Conservation (phyloP, 192 early-diverging fungal genomes). For the Chytriomyces sp. region DNA sequence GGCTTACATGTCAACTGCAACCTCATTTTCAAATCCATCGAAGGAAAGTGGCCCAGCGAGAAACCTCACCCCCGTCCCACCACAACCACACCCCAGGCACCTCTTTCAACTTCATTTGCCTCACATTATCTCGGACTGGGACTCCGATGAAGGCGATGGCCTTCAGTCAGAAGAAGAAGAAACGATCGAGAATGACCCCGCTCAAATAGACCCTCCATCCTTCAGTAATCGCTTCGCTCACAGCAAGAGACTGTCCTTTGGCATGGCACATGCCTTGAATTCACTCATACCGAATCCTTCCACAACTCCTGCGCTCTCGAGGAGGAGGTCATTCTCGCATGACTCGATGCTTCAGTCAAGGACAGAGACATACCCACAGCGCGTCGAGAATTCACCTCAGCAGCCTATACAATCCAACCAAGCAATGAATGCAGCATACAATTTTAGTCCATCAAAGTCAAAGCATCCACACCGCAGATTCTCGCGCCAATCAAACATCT, state of each 20-base stretch:
- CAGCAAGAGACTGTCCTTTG: background rate
- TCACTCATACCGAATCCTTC: background rate
- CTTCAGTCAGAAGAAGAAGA: background rate
- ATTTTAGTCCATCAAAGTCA: background rate
- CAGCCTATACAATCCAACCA: background rate
- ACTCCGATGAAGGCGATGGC: constrained; percentile 32
- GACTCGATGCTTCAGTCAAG: background rate
- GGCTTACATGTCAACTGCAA: background rate
- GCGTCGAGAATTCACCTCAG: background rate
- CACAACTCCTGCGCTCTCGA: background rate
- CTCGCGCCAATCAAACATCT: background rate
- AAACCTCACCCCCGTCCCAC: background rate
- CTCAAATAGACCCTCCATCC: background rate
- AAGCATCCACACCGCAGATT: background rate
- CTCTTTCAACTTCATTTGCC: background rate
- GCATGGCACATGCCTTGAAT: background rate
- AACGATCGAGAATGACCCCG: background rate
- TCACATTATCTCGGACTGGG: background rate
- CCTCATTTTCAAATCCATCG: background rate
- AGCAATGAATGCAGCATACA: background rate
- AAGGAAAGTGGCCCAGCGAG: background rate
- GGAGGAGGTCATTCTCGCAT: background rate
- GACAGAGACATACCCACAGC: background rate
- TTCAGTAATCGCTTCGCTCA: background rate
- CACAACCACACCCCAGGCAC: background rate